These are phyloP conservation scores for Wickerhamomyces silvicola DNA, from an alignment of 805 yeast species.

Conservation along the genomic window DNA sequence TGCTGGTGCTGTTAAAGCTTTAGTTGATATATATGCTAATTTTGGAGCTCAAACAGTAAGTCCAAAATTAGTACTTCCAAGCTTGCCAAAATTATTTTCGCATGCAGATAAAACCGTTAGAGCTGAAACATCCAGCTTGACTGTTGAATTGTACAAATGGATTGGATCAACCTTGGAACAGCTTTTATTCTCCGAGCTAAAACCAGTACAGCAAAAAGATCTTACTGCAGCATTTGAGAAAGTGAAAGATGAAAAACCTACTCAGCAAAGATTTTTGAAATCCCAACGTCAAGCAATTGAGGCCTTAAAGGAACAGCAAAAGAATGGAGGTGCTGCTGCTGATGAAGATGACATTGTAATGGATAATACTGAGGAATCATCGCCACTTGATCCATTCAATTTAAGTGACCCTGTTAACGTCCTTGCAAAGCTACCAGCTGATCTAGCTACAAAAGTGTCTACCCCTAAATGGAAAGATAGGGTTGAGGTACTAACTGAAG, in stretches of 20 bases:
- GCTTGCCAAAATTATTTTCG: slow-evolving; percentile 62
- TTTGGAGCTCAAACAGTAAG: slow-evolving; percentile 61
- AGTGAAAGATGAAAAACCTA: slow-evolving; percentile 34
- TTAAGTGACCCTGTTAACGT: slow-evolving; percentile 66
- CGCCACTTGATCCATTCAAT: slow-evolving; percentile 58
- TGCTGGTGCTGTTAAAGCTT: slow-evolving; percentile 54
- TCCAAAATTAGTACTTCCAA: slow-evolving; percentile 51
- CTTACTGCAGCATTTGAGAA: slow-evolving; percentile 60
- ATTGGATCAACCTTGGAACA: slow-evolving; percentile 54
- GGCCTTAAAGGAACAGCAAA: slow-evolving; percentile 14
- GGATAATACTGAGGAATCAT: slow-evolving; percentile 22
- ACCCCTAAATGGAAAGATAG: slow-evolving; percentile 89
- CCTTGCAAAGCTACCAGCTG: slow-evolving; percentile 56
- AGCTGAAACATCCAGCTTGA: slow-evolving; percentile 62
- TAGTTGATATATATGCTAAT: slow-evolving; percentile 40
- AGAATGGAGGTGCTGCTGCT: slow-evolving; percentile 7
- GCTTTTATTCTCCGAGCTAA: slow-evolving; percentile 60
- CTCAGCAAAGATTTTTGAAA: slow-evolving; percentile 50
- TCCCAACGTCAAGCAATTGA: slow-evolving; percentile 42
- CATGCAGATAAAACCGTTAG: slow-evolving; percentile 88
- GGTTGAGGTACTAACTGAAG: slow-evolving; percentile 72
- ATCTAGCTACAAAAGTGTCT: slow-evolving; percentile 45
- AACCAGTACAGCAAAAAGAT: slow-evolving; percentile 90
- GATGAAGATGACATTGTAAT: slow-evolving; percentile 19
- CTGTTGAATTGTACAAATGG: slow-evolving; percentile 69